Base-by-base conservation (phyloP, 345 rosid species). In the Euphorbia pulcherrima region DNA sequence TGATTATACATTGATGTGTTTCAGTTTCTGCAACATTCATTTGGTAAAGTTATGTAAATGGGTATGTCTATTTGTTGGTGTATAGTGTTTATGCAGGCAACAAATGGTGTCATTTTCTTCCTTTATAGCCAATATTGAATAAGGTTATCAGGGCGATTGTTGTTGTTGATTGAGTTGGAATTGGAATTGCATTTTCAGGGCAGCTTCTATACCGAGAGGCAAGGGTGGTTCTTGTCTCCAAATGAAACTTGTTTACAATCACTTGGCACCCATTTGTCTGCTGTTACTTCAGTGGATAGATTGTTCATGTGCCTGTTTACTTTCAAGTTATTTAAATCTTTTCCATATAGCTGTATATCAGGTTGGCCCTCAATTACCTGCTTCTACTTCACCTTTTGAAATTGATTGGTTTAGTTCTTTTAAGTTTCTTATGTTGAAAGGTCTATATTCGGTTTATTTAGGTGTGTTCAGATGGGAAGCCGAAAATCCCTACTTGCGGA, bases 241-340 rank as follows among this genome's bases (percentile, higher is more conserved):
- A 37, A 71, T 76, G 75, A 76, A 76, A 67, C 72, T 71, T 47
- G 79, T 67, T 61, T 62, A 57, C 47, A 62, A 76, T 47, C 72
- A 62, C 14, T 39, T 62, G 46, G 72, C 79, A 29, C 75, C 79
- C 39, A 16, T 76, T 26, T 67, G 51, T 50, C 53, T 76, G 72
- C 53, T 71, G 50, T 58, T 76, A 28, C 65, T 71, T 2, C 79
- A 71, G 23, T 71, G 75, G 75, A 60, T 76, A 72, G 79, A 71
- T 61, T 67, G 68, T 44, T 76, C 79, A 0, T 71, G 69, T 50
- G 9, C 64, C 24, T 70, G 68, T 67, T 58, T 75, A 20, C 67
- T 60, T n/a, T 60, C 68, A 16, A 67, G 64, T 54, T 71, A 61
- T 53, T 60, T 75, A 44, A 66, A 53, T 58, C 70, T 60, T 33